phyloP scores from a whole-genome alignment of 192 early-diverging fungal species.

The Coemansia javaensis region DNA sequence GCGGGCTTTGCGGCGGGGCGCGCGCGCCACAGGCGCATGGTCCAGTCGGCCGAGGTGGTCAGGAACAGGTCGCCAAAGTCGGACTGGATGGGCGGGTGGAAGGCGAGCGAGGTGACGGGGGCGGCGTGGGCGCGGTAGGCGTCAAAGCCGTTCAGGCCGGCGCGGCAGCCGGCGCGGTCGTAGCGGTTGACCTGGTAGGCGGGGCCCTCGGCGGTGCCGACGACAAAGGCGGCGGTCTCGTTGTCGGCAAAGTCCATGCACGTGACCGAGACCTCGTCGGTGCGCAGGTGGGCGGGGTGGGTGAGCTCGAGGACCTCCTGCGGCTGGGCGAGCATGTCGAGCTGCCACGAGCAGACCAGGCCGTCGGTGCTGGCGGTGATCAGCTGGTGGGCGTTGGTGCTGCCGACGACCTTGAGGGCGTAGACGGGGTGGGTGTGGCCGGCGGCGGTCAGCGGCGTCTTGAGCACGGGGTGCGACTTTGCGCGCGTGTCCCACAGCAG shows the following conservation, averaged over 20 bases:
- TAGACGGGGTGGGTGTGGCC: slow-evolving; percentile 98
- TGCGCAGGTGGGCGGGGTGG: slow-evolving; percentile 68
- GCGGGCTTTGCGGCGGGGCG: slow-evolving; percentile 52
- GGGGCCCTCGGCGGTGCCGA: slow-evolving; percentile 93
- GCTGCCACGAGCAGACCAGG: slow-evolving; percentile 90
- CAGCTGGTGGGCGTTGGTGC: slow-evolving; percentile 91
- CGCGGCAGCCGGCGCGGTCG: slow-evolving; percentile 93
- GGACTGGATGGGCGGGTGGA: slow-evolving; percentile 73
- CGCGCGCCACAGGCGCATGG: slow-evolving; percentile 90
- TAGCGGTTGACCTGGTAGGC: slow-evolving; percentile 94
- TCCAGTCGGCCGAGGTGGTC: slow-evolving; percentile 94
- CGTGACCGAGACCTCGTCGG: slow-evolving; percentile 92
- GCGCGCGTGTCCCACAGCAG: slow-evolving; percentile 95
- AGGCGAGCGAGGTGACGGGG: slow-evolving; percentile 81
- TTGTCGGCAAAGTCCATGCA: slow-evolving; percentile 85
- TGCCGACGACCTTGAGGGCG: slow-evolving; percentile 83
- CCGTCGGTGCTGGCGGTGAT: slow-evolving; percentile 95
- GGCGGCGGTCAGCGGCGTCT: slow-evolving; percentile 85
- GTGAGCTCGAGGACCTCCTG: slow-evolving; percentile 83
- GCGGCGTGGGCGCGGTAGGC: slow-evolving; percentile 85
- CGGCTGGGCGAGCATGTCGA: slow-evolving; percentile 97
- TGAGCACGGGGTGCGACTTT: slow-evolving; percentile 83
- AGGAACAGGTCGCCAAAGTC: slow-evolving; percentile 92
- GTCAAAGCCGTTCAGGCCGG: slow-evolving; percentile 86
- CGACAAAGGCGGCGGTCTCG: slow-evolving; percentile 90